A percentile compares a stretch with the other conserved stretches of the same genome.
These are phyloP conservation scores for Trypanosoma vivax DNA, from an alignment of 208 protist species.

Conservation along the genomic window DNA sequence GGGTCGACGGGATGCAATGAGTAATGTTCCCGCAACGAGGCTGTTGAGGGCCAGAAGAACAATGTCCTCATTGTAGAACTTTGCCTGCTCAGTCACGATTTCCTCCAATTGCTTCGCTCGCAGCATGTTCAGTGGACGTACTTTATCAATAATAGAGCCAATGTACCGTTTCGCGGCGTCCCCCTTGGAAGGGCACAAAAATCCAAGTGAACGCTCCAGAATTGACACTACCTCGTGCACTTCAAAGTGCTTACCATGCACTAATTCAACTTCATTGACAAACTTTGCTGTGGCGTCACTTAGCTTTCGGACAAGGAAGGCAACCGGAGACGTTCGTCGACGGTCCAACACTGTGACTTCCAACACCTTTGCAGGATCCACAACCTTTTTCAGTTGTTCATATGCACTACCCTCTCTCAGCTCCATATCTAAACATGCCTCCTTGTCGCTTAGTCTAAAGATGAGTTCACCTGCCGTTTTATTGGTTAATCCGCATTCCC, in stretches of 20 bases:
- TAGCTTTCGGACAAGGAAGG: not conserved
- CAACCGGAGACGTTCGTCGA: not conserved
- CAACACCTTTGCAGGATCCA: not conserved
- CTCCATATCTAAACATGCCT: not conserved
- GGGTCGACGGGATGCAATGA: slow-evolving; percentile 3
- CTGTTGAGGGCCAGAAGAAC: not conserved
- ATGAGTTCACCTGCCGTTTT: slow-evolving; percentile 1
- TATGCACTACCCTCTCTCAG: slow-evolving; percentile 5
- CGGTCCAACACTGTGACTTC: slow-evolving; percentile 3
- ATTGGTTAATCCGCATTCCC: slow-evolving; percentile 14
- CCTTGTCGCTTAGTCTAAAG: slow-evolving; percentile 13
- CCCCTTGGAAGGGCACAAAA: not conserved
- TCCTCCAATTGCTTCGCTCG: not conserved
- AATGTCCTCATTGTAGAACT: not conserved
- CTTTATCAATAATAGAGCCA: not conserved
- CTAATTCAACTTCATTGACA: slow-evolving; percentile 1
- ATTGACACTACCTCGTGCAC: slow-evolving; percentile 3
- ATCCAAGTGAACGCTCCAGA: not conserved
- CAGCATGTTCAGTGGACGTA: not conserved
- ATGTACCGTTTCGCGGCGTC: slow-evolving; percentile 1
- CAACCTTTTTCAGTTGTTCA: slow-evolving; percentile 1
- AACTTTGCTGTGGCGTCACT: not conserved
- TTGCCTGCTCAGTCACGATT: not conserved
- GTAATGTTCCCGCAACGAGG: not conserved
- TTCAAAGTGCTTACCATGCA: not conserved